phyloP scores from a whole-genome alignment of 2,329 filamentous ascomycete genomes.

The Fusarium nisikadoi region DNA sequence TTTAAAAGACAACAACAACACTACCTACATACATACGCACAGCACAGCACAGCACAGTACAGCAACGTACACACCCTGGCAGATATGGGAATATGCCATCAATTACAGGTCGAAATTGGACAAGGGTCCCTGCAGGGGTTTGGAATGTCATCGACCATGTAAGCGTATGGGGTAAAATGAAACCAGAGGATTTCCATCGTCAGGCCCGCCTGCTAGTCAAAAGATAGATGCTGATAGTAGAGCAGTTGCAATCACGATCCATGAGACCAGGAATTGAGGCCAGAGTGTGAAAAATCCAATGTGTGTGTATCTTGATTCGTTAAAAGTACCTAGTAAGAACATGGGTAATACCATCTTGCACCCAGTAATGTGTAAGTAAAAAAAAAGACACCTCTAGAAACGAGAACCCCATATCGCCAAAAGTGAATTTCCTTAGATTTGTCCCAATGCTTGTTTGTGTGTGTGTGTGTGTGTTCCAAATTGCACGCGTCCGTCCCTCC shows the following conservation, averaged over 20 bases:
- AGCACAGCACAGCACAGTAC: neutral
- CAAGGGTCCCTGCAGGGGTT: slow-evolving; percentile 18
- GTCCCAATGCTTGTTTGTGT: slow-evolving; percentile 18
- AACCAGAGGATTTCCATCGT: slow-evolving; percentile 8
- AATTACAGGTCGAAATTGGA: slow-evolving; percentile 21
- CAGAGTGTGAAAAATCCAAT: slow-evolving; percentile 3
- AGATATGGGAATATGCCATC: neutral
- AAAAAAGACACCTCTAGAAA: slow-evolving; percentile 16
- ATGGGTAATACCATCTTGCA: slow-evolving; percentile 8
- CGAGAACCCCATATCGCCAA: slow-evolving; percentile 24
- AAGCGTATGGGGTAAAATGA: slow-evolving; percentile 28
- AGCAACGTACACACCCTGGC: slow-evolving; percentile 7
- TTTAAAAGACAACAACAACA: neutral
- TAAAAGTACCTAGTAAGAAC: neutral
- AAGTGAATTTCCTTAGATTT: slow-evolving; percentile 9
- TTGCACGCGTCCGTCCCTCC: slow-evolving; percentile 10
- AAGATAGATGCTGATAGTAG: neutral
- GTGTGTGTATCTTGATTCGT: slow-evolving; percentile 25
- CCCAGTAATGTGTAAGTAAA: neutral
- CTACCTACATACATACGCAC: neutral
- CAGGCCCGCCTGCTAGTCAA: neutral
- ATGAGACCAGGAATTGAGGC: neutral
- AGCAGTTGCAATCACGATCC: neutral
- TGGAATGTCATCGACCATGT: slow-evolving; percentile 26
- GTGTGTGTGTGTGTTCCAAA: neutral